phyloP scores from a whole-genome alignment of 257 asterid genomes.

The Anisodus acutangulus region DNA sequence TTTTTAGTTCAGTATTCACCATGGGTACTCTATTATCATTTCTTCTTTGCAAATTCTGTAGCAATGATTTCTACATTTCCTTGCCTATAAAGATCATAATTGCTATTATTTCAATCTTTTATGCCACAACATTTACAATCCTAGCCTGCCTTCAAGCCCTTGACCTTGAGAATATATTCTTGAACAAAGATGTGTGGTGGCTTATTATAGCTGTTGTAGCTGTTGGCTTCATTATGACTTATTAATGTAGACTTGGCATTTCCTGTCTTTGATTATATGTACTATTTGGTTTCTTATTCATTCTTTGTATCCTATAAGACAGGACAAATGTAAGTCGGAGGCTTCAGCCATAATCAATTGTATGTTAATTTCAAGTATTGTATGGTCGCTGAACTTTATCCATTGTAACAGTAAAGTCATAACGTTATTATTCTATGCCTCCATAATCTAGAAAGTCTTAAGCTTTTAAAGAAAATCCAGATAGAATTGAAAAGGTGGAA shows the following conservation, averaged over 20 bases:
- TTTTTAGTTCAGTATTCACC: constrained; percentile 20
- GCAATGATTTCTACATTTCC: constrained; percentile 26
- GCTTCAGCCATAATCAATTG: neutral
- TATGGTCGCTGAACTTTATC: neutral
- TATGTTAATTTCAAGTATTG: neutral
- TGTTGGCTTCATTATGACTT: constrained; percentile 22
- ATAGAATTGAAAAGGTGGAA: neutral
- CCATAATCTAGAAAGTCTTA: neutral
- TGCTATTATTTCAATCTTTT: constrained; percentile 25
- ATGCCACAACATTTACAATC: constrained; percentile 24
- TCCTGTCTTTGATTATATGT: constrained; percentile 19
- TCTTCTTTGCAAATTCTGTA: constrained; percentile 24
- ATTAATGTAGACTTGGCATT: constrained; percentile 22
- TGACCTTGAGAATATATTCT: constrained; percentile 25
- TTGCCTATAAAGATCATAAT: constrained; percentile 21
- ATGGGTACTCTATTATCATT: constrained; percentile 20
- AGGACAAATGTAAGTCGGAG: neutral
- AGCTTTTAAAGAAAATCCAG: neutral
- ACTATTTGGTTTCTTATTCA: constrained; percentile 11
- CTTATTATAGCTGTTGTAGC: constrained; percentile 22
- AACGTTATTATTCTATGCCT: neutral
- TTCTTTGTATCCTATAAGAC: neutral
- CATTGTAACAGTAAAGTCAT: neutral
- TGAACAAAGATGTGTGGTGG: constrained; percentile 31
- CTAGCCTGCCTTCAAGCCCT: constrained; percentile 30